Conservation (phyloP, 495 filamentous ascomycete genomes). For the Xylaria scruposa region DNA sequence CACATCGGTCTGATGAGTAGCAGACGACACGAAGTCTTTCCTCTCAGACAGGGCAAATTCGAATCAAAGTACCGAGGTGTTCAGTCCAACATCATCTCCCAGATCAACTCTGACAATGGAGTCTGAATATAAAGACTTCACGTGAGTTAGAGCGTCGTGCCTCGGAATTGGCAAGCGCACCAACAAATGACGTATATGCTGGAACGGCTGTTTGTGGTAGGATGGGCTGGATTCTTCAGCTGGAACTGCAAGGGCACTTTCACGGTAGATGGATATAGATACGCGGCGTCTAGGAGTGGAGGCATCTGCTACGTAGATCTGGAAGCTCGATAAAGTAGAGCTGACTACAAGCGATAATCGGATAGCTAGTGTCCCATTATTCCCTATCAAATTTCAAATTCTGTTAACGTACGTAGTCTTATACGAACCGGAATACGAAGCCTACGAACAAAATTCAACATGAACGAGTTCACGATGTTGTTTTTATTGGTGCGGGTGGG, state of each 20-base stretch:
- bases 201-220: too few relatives aligned
- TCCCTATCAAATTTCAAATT: not conserved
- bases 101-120: not conserved
- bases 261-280: too few relatives aligned
- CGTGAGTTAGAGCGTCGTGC: not conserved
- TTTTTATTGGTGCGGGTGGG: not conserved
- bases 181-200: not conserved
- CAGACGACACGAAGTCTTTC: not conserved
- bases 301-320: not conserved
- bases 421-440: not conserved
- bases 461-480: not conserved
- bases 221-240: too few relatives aligned
- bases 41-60: not conserved
- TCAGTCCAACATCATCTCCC: not conserved
- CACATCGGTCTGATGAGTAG: not conserved
- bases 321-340: not conserved
- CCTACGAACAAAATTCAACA: not conserved
- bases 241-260: too few relatives aligned
- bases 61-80: not conserved
- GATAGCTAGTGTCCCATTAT: not conserved
- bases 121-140: not conserved
- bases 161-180: not conserved
- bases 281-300: not conserved
- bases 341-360: not conserved
- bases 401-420: not conserved